phyloP scores from a whole-genome alignment of 2,329 filamentous ascomycete species.

The Sporothrix schenckii region DNA sequence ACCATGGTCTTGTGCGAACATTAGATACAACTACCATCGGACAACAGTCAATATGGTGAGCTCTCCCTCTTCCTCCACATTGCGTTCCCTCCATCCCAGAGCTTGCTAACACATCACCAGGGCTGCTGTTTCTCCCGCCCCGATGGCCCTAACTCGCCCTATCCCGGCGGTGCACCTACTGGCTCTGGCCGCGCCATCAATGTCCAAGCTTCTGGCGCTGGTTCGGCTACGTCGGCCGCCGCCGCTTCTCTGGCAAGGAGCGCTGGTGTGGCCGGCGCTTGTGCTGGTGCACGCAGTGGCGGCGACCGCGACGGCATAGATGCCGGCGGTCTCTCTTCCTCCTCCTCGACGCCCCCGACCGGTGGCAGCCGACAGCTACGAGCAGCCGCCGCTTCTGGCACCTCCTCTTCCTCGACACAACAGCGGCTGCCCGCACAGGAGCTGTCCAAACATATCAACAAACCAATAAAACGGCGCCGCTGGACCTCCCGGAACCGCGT shows the following conservation, averaged over 20 bases:
- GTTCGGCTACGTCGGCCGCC: constrained; percentile 32
- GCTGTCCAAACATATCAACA: constrained; percentile 68
- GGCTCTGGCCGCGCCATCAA: constrained; percentile 60
- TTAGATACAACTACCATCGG: background rate
- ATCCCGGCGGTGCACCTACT: constrained; percentile 52
- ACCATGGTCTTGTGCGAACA: constrained; percentile 19
- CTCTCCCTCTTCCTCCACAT: background rate
- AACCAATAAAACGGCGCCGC: constrained; percentile 65
- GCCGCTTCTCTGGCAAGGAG: constrained; percentile 11
- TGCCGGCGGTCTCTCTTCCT: constrained; percentile 35
- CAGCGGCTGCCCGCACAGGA: constrained; percentile 36
- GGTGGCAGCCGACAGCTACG: constrained; percentile 4
- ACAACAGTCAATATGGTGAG: constrained; percentile 23
- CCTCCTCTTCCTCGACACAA: constrained; percentile 8
- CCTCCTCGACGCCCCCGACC: constrained; percentile 31
- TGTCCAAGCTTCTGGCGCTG: constrained; percentile 37
- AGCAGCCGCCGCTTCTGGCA: background rate
- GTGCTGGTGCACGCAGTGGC: constrained; percentile 40
- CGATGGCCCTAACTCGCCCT: constrained; percentile 57
- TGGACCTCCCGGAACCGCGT: constrained; percentile 65
- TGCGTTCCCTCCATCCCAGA: background rate
- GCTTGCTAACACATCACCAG: constrained; percentile 42
- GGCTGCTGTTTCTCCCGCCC: constrained; percentile 63
- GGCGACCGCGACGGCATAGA: constrained; percentile 30
- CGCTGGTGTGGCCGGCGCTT: constrained; percentile 30